These are phyloP conservation scores for Quercus engelmannii DNA, from an alignment of 306 rosid genomes.

Conservation along the genomic window DNA sequence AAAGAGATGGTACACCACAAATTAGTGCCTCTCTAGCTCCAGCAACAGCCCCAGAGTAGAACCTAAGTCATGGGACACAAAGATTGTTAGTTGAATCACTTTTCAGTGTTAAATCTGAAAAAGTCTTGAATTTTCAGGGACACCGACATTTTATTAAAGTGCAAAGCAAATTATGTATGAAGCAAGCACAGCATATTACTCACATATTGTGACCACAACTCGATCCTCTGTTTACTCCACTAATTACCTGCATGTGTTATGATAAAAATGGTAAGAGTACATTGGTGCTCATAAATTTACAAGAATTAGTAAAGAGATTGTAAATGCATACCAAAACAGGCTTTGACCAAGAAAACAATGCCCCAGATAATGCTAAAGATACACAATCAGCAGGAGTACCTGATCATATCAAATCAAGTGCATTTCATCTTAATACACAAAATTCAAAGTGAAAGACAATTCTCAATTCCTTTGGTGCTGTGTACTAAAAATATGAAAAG, in stretches of 20 bases:
- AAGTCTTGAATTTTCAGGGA: too few species aligned
- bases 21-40: slow-evolving; percentile 62
- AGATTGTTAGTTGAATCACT: not conserved
- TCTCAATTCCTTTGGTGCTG: too few species aligned
- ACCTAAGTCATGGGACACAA: slow-evolving; percentile 14
- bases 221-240: slow-evolving; percentile 58
- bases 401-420: slow-evolving; percentile 1
- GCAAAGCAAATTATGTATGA: too few species aligned
- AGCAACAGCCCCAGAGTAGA: slow-evolving; percentile 54
- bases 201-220: slow-evolving; percentile 48
- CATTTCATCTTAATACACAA: not conserved
- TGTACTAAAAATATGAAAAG: too few species aligned
- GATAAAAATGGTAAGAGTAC: not conserved
- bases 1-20: slow-evolving; percentile 50
- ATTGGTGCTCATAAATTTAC: not conserved
- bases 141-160: too few species aligned
- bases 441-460: too few species aligned
- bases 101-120: not conserved
- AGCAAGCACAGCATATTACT: slow-evolving; percentile 13
- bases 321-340: slow-evolving; percentile 39
- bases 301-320: not conserved
- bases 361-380: slow-evolving; percentile 58
- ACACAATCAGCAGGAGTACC: slow-evolving; percentile 59
- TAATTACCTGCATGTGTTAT: slow-evolving; percentile 35
- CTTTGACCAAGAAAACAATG: slow-evolving; percentile 53